A percentile compares a stretch with the other conserved stretches of the same genome.
Conservation (phyloP, 1,284 basidiomycete species). For the Malassezia equina region DNA sequence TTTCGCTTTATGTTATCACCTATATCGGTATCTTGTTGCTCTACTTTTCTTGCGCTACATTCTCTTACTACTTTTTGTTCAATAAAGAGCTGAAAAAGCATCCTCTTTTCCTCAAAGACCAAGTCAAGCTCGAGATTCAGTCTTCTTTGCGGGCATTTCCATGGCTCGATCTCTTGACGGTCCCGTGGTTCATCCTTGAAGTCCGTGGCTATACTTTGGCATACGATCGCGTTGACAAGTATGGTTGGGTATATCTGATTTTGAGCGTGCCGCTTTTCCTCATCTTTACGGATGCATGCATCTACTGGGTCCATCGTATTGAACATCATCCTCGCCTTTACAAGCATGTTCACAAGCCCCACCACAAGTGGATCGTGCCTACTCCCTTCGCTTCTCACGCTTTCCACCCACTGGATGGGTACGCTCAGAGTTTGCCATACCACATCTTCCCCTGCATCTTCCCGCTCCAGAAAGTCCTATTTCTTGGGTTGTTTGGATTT, state of each 20-base stretch:
- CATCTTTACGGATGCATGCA: slow-evolving; percentile 77
- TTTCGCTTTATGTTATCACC: slow-evolving; percentile 68
- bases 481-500: slow-evolving; percentile 44
- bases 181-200: slow-evolving; percentile 89
- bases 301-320: slow-evolving; percentile 90
- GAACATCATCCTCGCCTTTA: slow-evolving; percentile 79
- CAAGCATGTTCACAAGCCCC: slow-evolving; percentile 85
- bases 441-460: slow-evolving; percentile 86
- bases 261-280: slow-evolving; percentile 56
- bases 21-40: slow-evolving; percentile 58
- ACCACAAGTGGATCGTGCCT: slow-evolving; percentile 97
- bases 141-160: slow-evolving; percentile 70
- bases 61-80: slow-evolving; percentile 77
- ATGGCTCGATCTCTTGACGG: slow-evolving; percentile 57
- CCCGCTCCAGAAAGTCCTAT: slow-evolving; percentile 60
- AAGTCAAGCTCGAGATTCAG: slow-evolving; percentile 68
- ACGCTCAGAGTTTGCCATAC: slow-evolving; percentile 84
- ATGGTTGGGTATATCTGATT: slow-evolving; percentile 37
- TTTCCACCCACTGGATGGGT: slow-evolving; percentile 94
- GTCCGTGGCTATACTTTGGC: slow-evolving; percentile 73
- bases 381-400: slow-evolving; percentile 94
- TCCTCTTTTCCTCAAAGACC: slow-evolving; percentile 81
- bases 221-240: slow-evolving; percentile 62
- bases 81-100: slow-evolving; percentile 93
- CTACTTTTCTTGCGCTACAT: slow-evolving; percentile 68